These are phyloP conservation scores for Ustilago xerochloae DNA, from an alignment of 1,284 basidiomycete species.

Conservation along the genomic window DNA sequence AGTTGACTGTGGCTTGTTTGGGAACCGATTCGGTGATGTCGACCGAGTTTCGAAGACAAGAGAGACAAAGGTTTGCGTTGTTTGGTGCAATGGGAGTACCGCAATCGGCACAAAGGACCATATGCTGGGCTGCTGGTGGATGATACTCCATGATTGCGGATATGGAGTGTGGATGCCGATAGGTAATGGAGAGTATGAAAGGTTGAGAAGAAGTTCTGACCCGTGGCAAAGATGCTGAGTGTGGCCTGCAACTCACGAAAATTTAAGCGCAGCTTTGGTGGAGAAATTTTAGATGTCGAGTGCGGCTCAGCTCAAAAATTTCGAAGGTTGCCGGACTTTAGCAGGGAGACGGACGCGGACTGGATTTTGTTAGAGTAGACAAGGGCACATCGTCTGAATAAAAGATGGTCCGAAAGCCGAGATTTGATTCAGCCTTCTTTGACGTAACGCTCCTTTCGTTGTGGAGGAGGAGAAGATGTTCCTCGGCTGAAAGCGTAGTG, in stretches of 20 bases:
- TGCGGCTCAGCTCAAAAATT: constrained; percentile 5
- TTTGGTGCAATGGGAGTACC: constrained; percentile 95
- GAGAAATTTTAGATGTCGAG: constrained; percentile 33
- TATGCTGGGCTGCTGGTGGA: constrained; percentile 59
- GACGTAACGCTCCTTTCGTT: constrained; percentile 8
- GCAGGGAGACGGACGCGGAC: background rate
- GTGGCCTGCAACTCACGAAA: background rate
- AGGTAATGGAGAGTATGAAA: background rate
- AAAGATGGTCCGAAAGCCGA: constrained; percentile 19
- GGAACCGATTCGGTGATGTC: constrained; percentile 99
- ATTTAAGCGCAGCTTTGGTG: constrained; percentile 25
- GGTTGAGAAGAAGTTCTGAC: background rate
- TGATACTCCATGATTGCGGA: constrained; percentile 58
- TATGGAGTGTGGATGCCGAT: background rate
- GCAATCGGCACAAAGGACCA: constrained; percentile 70
- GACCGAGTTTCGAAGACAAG: constrained; percentile 87
- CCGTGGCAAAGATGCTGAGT: constrained; percentile 14
- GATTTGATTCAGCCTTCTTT: background rate
- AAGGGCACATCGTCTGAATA: background rate
- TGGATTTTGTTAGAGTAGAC: background rate
- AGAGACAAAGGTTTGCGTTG: constrained; percentile 94
- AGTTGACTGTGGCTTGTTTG: constrained; percentile 94
- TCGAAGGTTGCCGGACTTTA: constrained; percentile 1
- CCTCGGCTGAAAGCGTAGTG: background rate
- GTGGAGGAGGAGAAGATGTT: background rate